These are phyloP conservation scores for Candida silvicultrix DNA, from an alignment of 805 yeast genomes.

Conservation along the genomic window DNA sequence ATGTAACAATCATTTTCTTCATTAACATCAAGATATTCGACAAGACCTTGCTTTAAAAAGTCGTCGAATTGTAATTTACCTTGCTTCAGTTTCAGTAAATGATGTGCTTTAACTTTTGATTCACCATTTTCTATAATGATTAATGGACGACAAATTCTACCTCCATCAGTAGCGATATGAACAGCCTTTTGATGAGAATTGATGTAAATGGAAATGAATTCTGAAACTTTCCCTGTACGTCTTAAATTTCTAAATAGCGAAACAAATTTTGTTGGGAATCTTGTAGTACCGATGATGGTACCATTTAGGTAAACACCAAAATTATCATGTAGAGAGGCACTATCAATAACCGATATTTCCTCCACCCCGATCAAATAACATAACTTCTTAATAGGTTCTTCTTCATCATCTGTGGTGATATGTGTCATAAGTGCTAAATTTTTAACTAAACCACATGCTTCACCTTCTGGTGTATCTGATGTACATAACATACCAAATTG, in stretches of 20 bases:
- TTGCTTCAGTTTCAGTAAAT: slow-evolving; percentile 50
- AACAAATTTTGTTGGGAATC: slow-evolving; percentile 83
- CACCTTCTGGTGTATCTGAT: slow-evolving; percentile 99
- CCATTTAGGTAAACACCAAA: slow-evolving; percentile 90
- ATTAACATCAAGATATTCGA: slow-evolving; percentile 93
- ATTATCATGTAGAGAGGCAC: slow-evolving; percentile 74
- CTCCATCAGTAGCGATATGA: slow-evolving; percentile 98
- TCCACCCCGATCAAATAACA: slow-evolving; percentile 88
- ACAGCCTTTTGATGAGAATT: slow-evolving; percentile 89
- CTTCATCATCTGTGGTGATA: slow-evolving; percentile 97
- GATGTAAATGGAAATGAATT: slow-evolving; percentile 84
- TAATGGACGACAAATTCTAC: slow-evolving; percentile 94
- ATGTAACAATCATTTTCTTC: slow-evolving; percentile 94
- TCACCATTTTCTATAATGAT: slow-evolving; percentile 75
- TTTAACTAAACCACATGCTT: slow-evolving; percentile 98
- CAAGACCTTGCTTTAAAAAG: slow-evolving; percentile 77
- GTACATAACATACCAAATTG: slow-evolving; percentile 99
- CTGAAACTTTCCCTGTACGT: slow-evolving; percentile 80
- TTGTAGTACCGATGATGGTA: slow-evolving; percentile 85
- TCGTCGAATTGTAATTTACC: slow-evolving; percentile 90
- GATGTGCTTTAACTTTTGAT: slow-evolving; percentile 67
- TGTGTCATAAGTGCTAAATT: slow-evolving; percentile 97
- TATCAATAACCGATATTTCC: slow-evolving; percentile 72
- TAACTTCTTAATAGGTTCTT: slow-evolving; percentile 71
- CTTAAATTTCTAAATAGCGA: slow-evolving; percentile 70